Percentiles rank a stretch among this genome's conserved stretches.
These are phyloP conservation scores for Drosera capensis DNA, from an alignment of 148 eudicot genomes.

Conservation along the genomic window DNA sequence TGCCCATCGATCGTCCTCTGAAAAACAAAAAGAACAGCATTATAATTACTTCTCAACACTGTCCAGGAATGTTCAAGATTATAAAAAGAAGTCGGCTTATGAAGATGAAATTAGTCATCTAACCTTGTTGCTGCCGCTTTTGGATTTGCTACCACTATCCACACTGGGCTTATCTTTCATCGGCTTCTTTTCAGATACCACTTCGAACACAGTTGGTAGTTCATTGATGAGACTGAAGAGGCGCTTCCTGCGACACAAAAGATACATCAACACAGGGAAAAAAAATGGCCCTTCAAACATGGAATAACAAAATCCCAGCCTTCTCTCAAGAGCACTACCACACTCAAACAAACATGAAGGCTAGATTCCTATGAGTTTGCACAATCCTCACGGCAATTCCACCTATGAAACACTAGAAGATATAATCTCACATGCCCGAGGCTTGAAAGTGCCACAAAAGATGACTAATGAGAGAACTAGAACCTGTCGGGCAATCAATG, in stretches of 20 bases:
- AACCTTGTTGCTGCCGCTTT: conserved; percentile 54
- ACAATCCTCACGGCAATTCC: no score
- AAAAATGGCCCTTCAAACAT: not conserved
- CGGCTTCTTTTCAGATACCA: conserved; percentile 50
- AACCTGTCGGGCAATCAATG: no score
- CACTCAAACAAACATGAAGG: no score
- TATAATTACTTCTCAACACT: no score
- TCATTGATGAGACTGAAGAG: conserved; percentile 72
- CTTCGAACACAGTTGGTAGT: conserved; percentile 66
- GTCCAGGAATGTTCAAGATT: no score
- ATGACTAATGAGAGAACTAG: no score
- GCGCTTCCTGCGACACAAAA: conserved; percentile 48
- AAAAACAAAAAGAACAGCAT: conserved; percentile 9
- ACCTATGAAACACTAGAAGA: no score
- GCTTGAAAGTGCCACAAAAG: no score
- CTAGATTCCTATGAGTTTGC: no score
- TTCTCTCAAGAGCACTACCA: no score
- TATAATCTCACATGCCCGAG: no score
- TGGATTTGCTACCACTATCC: conserved; percentile 66
- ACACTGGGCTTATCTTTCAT: conserved; percentile 63
- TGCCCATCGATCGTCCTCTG: conserved; percentile 63
- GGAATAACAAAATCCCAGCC: not conserved
- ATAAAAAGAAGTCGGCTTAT: no score
- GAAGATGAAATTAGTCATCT: conserved; percentile 2
- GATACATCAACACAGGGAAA: conserved; percentile 1